Evolutionary conservation across 2,329 filamentous ascomycete genomes (phyloP).

Genomic region (Chrysoporthe puriensis): DNA sequence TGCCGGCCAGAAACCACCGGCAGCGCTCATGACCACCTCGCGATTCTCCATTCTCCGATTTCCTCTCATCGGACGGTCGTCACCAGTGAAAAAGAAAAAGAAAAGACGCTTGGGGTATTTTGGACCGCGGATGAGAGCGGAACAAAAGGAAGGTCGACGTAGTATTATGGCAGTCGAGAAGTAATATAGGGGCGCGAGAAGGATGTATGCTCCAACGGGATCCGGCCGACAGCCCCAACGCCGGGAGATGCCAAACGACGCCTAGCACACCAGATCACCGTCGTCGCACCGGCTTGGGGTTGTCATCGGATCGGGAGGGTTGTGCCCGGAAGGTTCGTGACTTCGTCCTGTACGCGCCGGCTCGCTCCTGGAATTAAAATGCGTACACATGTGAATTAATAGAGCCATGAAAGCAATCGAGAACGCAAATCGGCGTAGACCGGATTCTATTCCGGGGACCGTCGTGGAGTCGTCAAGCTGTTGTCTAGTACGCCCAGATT

Average conservation of each 20-base stretch:
- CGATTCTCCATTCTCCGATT: conserved; percentile 5
- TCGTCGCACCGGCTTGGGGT: conserved; percentile 33
- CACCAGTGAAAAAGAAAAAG: conserved; percentile 13
- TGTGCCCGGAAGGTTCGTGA: conserved; percentile 47
- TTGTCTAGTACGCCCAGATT: conserved; percentile 78
- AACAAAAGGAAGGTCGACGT: conserved; percentile 21
- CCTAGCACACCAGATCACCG: conserved; percentile 32
- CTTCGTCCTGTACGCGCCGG: conserved; percentile 51
- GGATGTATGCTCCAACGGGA: conserved; percentile 18
- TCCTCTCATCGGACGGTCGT: conserved; percentile 16
- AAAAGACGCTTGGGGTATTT: conserved; percentile 22
- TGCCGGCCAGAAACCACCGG: conserved; percentile 16
- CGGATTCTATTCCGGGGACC: conserved; percentile 36
- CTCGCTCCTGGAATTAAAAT: conserved; percentile 45
- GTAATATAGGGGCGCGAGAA: conserved; percentile 18
- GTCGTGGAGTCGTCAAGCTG: conserved; percentile 32
- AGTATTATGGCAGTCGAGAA: conserved; percentile 25
- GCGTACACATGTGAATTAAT: conserved; percentile 46
- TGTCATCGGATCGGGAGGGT: conserved; percentile 37
- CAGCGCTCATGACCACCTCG: conserved; percentile 16
- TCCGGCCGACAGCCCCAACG: conserved; percentile 13
- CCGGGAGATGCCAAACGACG: conserved; percentile 29
- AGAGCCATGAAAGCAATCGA: conserved; percentile 39
- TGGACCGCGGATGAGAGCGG: conserved; percentile 15
- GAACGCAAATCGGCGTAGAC: conserved; percentile 33